A percentile compares a stretch with the other conserved stretches of the same genome.
phyloP scores from a whole-genome alignment of 768 basidiomycete species.

The Mycena vulgaris region DNA sequence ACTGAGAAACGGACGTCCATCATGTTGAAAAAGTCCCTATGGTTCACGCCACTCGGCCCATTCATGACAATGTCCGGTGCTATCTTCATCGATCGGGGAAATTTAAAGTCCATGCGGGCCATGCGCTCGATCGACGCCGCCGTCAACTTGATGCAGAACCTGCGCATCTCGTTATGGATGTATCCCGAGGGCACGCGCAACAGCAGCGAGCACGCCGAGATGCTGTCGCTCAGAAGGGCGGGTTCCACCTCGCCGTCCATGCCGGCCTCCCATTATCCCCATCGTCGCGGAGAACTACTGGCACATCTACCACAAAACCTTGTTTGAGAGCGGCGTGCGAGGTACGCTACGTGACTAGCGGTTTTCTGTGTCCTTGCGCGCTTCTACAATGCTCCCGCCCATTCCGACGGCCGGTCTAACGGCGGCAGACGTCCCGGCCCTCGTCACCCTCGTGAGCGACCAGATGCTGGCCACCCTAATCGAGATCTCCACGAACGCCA shows the following conservation, averaged over 20 bases:
- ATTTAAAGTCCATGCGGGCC: conserved; percentile 80
- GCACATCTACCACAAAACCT: conserved; percentile 83
- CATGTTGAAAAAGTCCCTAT: conserved; percentile 93
- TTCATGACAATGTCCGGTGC: conserved; percentile 93
- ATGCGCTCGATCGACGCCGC: conserved; percentile 83
- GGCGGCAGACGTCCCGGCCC: conserved; percentile 75
- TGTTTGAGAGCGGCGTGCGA: conserved; percentile 86
- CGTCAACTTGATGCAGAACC: conserved; percentile 81
- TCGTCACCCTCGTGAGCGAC: conserved; percentile 78
- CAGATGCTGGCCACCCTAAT: conserved; percentile 85
- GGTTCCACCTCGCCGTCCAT: conserved; percentile 96
- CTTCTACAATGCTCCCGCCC: conserved; percentile 86
- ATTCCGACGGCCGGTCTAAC: conserved; percentile 83
- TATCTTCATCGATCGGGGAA: conserved; percentile 92
- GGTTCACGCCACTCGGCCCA: conserved; percentile 90
- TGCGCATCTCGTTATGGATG: conserved; percentile 87
- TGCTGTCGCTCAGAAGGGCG: conserved; percentile 96
- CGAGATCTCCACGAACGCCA: conserved; percentile 77
- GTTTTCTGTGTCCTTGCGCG: conserved; percentile 7
- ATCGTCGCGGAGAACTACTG: conserved; percentile 97
- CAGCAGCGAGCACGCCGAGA: conserved; percentile 70
- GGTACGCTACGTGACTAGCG: conserved; percentile 54
- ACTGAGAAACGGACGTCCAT: conserved; percentile 75
- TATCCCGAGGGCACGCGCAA: conserved; percentile 98
- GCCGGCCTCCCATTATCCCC: conserved; percentile 90